Percentiles rank a stretch among this genome's conserved stretches.
These are phyloP conservation scores for Pyropia yezoensis DNA, from an alignment of 23 red algal species.

Conservation along the genomic window DNA sequence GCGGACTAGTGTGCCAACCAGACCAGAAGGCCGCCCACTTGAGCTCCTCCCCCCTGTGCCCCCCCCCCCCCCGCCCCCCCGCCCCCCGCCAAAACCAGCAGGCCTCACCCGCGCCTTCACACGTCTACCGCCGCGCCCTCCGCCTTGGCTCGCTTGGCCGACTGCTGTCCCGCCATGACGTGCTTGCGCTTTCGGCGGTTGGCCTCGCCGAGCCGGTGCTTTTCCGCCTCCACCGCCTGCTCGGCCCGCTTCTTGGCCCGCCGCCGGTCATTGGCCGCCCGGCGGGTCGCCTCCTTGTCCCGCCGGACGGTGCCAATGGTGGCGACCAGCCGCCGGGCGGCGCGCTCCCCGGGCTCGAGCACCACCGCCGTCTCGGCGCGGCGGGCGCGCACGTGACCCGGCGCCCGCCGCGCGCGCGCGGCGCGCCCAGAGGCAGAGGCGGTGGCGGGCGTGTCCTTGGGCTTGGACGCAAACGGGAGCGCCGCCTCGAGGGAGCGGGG, in stretches of 20 bases:
- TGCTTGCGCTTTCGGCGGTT: slow-evolving; percentile 58
- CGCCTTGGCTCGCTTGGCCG: neutral
- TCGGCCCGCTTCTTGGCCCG: slow-evolving; percentile 18
- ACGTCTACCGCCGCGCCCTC: no score
- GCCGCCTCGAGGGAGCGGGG: slow-evolving; percentile 57
- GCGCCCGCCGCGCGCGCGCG: slow-evolving; percentile 2
- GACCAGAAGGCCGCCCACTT: no score
- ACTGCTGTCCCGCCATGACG: slow-evolving; percentile 29
- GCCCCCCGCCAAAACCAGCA: no score
- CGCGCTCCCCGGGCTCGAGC: slow-evolving; percentile 33
- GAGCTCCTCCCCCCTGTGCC: no score
- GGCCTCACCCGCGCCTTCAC: no score
- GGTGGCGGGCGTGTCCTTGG: slow-evolving; percentile 19
- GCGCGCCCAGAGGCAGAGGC: slow-evolving; percentile 1
- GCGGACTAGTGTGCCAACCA: no score
- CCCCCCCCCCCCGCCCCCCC: no score
- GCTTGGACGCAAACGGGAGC: slow-evolving; percentile 84
- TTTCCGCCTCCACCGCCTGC: slow-evolving; percentile 17
- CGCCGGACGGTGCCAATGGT: slow-evolving; percentile 47
- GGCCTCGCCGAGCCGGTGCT: slow-evolving; percentile 6
- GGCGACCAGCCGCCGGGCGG: slow-evolving; percentile 25
- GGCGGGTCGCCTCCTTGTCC: slow-evolving; percentile 37
- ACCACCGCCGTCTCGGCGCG: slow-evolving; percentile 39
- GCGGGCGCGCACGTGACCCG: slow-evolving; percentile 15
- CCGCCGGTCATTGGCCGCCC: slow-evolving; percentile 21